Base-by-base conservation (phyloP, 1,284 basidiomycete species). In the Cryptococcus sp. region DNA sequence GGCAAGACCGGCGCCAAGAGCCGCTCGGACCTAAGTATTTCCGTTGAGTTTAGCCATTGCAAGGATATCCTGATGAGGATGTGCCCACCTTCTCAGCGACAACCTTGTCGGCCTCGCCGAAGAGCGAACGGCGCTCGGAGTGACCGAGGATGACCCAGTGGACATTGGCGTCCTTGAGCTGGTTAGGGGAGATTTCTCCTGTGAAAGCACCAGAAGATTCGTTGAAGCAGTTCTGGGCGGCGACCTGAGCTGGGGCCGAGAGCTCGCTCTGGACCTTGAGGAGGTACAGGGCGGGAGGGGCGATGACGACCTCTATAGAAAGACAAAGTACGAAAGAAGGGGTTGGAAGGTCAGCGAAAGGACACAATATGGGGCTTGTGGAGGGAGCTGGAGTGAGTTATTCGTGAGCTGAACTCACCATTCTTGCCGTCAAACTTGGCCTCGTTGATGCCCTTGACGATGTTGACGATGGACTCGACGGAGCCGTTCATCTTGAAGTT, bases 121-220 rank as follows among this genome's bases (percentile, higher is more conserved):
- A 99, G 67, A 96, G 80, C 5, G 90, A 89, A 59, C 95, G 88
- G 67, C 96, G 90, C 80, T 99, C 96, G 49, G 93, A 97, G 84
- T 99, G 95, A 85, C 94, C 95, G 60, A 98, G 85, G 77, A 99
- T 90, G 68, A 97, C 93, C 80, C 91, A 98, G 59, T 90, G 90
- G 67, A 98, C 86, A 3, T 83, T 83, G 19, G 90, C 89, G 74
- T 98, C 93, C 59, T 83, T 85, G 71, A 98, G 86, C 81, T 96
- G 92, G 6, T 82, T 73, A 5, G 92, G 86, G 70, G 90, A 93
- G 81, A 91, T 91, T 80, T 96, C 93, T 58, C 93, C 95, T 11
- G 96, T 99, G 83, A 89, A 99, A 20, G 95, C 95, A 53, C 95
- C 95, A 22, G 86, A 87, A 15, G 84, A 74, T 80, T 93, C 89